Evolutionary conservation across 768 basidiomycete species (phyloP).

Genomic region (Amanita thiersii): DNA sequence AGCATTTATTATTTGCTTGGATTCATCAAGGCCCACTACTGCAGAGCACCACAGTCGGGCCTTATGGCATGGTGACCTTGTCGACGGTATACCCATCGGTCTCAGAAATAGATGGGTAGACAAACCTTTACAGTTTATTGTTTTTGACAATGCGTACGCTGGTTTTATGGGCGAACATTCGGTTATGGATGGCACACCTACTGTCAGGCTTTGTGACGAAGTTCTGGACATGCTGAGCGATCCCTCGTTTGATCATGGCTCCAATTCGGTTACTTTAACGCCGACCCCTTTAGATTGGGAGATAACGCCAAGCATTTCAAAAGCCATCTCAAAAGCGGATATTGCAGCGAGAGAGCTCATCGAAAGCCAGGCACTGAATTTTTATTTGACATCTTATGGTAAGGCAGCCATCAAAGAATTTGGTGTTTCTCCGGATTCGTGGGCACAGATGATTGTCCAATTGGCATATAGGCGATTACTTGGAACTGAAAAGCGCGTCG

Average conservation of each 20-base stretch:
- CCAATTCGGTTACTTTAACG: conserved; percentile 15
- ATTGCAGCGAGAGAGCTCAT: conserved; percentile 48
- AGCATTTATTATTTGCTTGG: conserved; percentile 79
- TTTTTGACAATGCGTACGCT: conserved; percentile 74
- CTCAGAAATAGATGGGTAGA: conserved; percentile 80
- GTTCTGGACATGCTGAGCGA: conserved; percentile 52
- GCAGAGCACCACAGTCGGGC: conserved; percentile 56
- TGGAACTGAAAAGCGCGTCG: conserved; percentile 42
- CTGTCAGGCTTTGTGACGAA: conserved; percentile 62
- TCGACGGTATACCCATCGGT: conserved; percentile 40
- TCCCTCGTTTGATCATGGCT: conserved; percentile 58
- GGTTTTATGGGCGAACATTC: conserved; percentile 94
- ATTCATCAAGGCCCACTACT: conserved; percentile 45
- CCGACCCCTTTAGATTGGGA: conserved; percentile 60
- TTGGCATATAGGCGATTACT: conserved; percentile 76
- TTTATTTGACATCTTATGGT: conserved; percentile 68
- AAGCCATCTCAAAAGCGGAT: conserved; percentile 52
- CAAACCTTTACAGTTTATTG: conserved; percentile 82
- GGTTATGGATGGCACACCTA: conserved; percentile 86
- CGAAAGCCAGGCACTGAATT: conserved; percentile 53
- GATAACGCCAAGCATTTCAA: conserved; percentile 34
- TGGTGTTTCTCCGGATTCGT: conserved; percentile 88
- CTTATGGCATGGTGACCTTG: conserved; percentile 74
- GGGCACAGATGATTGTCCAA: conserved; percentile 91
- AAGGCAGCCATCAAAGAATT: conserved; percentile 82